These are phyloP conservation scores for Pycnococcus provasolii DNA, from an alignment of 139 green algal species.

Conservation along the genomic window DNA sequence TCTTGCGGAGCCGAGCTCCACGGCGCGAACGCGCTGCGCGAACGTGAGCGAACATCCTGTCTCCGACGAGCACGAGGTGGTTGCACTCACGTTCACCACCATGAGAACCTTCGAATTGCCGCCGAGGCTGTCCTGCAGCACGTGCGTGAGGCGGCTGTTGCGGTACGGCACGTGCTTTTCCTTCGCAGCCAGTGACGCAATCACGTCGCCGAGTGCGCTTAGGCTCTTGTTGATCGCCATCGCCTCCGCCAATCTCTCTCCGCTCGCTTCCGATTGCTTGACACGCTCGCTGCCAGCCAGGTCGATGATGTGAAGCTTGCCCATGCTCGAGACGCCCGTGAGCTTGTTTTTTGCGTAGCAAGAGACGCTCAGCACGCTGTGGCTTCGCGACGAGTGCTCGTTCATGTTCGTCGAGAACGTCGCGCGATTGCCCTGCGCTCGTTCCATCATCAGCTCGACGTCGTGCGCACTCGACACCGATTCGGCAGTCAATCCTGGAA, in stretches of 20 bases:
- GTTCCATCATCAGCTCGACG: not conserved
- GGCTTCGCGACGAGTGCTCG: conserved; percentile 32
- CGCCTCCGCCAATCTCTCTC: conserved; percentile 31
- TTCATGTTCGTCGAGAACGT: conserved; percentile 33
- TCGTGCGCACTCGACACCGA: too few species aligned
- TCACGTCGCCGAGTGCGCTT: conserved; percentile 34
- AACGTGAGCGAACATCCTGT: conserved; percentile 75
- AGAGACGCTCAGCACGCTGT: conserved; percentile 30
- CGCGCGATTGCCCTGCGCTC: conserved; percentile 4
- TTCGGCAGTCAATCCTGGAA: not conserved
- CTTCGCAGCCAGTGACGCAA: conserved; percentile 24
- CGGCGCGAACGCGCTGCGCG: conserved; percentile 61
- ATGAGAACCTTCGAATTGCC: conserved; percentile 34
- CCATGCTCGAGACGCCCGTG: conserved; percentile 9
- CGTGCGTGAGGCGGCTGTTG: conserved; percentile 36
- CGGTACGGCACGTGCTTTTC: conserved; percentile 31
- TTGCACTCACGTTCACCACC: conserved; percentile 30
- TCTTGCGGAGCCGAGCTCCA: conserved; percentile 69
- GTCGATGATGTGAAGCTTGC: conserved; percentile 33
- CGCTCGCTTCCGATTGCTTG: conserved; percentile 15
- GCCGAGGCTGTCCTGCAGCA: conserved; percentile 32
- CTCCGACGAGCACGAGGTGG: conserved; percentile 2
- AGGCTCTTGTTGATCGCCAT: conserved; percentile 37
- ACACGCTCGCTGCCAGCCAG: conserved; percentile 35
- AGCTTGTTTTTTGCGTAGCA: conserved; percentile 17